Conservation (phyloP, 495 filamentous ascomycete genomes). For the Aspergillus nanangensis region DNA sequence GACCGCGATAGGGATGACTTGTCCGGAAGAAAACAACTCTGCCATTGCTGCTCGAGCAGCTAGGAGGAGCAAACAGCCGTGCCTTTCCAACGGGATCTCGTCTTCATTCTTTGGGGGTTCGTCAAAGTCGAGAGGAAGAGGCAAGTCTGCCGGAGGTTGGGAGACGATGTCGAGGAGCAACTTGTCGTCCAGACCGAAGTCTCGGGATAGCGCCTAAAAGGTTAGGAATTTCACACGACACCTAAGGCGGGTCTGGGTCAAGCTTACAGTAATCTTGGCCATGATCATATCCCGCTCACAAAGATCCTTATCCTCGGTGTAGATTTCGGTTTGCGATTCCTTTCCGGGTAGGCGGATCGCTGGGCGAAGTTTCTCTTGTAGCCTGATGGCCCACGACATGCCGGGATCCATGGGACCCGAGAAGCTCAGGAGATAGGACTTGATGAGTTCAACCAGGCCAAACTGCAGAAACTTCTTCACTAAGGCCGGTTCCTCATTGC, state of each 20-base stretch:
- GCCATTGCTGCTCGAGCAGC: conserved; percentile 45
- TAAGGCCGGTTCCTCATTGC: conserved; percentile 53
- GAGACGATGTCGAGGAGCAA: conserved; percentile 46
- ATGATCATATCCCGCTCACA: conserved; percentile 64
- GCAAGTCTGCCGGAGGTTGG: conserved; percentile 25
- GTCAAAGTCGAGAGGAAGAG: conserved; percentile 36
- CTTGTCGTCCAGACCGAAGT: conserved; percentile 54
- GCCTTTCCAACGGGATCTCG: conserved; percentile 70
- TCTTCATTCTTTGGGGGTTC: conserved; percentile 46
- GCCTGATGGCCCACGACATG: conserved; percentile 69
- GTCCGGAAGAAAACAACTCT: conserved; percentile 28
- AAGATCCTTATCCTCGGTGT: conserved; percentile 56
- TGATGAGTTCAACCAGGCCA: conserved; percentile 79
- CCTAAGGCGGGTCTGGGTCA: background rate
- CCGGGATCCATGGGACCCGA: conserved; percentile 56
- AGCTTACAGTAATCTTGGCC: conserved; percentile 69
- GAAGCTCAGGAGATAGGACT: conserved; percentile 65
- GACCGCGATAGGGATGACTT: conserved; percentile 40
- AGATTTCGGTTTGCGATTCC: conserved; percentile 58
- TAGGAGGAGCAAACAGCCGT: conserved; percentile 60
- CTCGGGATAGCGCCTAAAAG: conserved; percentile 62
- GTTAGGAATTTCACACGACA: conserved; percentile 2
- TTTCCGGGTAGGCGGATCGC: conserved; percentile 29
- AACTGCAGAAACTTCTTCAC: conserved; percentile 73
- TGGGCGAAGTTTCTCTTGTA: conserved; percentile 69